Percentiles rank a stretch among this genome's conserved stretches.
phyloP scores from a whole-genome alignment of 2,329 filamentous ascomycete genomes.

The Hymenoscyphus occultus region DNA sequence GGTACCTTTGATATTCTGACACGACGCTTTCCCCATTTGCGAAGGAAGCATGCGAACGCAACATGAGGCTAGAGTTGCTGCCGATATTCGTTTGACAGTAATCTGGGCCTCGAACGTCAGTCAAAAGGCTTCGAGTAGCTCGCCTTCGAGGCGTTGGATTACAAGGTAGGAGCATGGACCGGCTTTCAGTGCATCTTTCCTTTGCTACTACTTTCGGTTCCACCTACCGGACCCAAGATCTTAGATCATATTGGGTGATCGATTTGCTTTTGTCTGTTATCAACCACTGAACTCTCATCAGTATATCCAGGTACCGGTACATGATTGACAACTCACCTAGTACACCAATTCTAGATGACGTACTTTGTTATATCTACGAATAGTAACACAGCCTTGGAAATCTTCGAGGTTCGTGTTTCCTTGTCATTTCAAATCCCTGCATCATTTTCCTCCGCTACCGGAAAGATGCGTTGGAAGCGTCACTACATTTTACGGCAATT shows the following conservation, averaged over 20 bases:
- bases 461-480: neutral
- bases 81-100: too few relatives aligned
- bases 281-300: neutral
- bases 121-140: too few relatives aligned
- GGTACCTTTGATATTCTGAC: neutral
- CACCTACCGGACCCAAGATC: too few relatives aligned
- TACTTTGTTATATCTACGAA: neutral
- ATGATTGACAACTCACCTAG: neutral
- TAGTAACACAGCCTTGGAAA: neutral
- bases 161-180: too few relatives aligned
- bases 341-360: neutral
- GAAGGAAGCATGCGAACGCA: neutral
- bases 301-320: neutral
- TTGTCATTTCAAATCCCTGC: neutral
- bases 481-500: neutral
- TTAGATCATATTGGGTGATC: too few relatives aligned
- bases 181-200: too few relatives aligned
- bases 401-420: neutral
- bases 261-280: too few relatives aligned
- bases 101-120: too few relatives aligned
- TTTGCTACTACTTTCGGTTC: too few relatives aligned
- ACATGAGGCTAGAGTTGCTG: neutral
- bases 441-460: neutral
- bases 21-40: neutral
- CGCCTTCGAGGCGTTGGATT: too few relatives aligned